Evolutionary conservation across 2,329 filamentous ascomycete species (phyloP).

Genomic region (Exserohilum rostratum): DNA sequence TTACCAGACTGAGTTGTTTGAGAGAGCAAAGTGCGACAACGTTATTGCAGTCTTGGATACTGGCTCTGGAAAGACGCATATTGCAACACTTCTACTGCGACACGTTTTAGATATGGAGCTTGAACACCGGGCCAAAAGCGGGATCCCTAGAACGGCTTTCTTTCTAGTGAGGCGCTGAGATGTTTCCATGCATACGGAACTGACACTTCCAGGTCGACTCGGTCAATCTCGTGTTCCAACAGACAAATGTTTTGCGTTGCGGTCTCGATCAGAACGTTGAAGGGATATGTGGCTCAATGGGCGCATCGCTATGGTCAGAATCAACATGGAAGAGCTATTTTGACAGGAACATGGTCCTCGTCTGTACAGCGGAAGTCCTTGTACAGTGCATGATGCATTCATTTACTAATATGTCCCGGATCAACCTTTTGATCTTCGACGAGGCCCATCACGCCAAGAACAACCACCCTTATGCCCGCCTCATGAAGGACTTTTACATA

Average conservation of each 20-base stretch:
- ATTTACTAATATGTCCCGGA: conserved; percentile 78
- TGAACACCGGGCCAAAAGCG: conserved; percentile 67
- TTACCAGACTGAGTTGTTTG: conserved; percentile 91
- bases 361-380: conserved; percentile 90
- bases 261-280: conserved; percentile 80
- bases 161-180: conserved; percentile 67
- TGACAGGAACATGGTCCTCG: conserved; percentile 76
- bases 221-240: conserved; percentile 88
- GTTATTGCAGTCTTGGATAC: conserved; percentile 93
- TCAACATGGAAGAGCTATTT: conserved; percentile 66
- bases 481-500: conserved; percentile 86
- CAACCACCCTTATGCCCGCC: conserved; percentile 84
- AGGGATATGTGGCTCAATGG: conserved; percentile 75
- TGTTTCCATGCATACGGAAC: not conserved
- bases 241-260: conserved; percentile 77
- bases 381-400: conserved; percentile 77
- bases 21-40: conserved; percentile 82
- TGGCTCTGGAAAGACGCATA: conserved; percentile 96
- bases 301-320: conserved; percentile 64
- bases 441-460: conserved; percentile 97
- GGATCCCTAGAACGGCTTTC: conserved; percentile 72
- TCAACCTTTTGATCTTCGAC: conserved; percentile 92
- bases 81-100: conserved; percentile 82
- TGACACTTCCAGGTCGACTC: conserved; percentile 70
- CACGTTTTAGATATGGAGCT: conserved; percentile 80